A percentile compares a stretch with the other conserved stretches of the same genome.
Evolutionary conservation across 768 basidiomycete genomes (phyloP).

Genomic region (Lentinula lateritia): DNA sequence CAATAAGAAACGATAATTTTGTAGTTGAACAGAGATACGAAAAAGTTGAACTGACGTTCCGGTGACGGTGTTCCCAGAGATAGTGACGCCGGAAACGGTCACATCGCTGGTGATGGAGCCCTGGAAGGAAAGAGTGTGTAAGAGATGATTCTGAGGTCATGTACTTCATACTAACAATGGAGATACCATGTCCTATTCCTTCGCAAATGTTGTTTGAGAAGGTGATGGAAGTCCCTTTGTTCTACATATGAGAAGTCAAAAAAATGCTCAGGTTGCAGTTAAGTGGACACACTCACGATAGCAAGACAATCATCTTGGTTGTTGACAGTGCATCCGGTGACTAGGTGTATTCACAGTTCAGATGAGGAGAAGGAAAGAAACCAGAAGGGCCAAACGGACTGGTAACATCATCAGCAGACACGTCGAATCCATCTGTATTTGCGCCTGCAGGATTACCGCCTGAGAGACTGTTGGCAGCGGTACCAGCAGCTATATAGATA

Average conservation of each 20-base stretch:
- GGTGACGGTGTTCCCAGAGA: conserved; percentile 3
- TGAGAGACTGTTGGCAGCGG: conserved; percentile 4
- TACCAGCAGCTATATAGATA: conserved; percentile 1
- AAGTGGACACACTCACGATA: neutral
- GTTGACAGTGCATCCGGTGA: neutral
- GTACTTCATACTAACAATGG: neutral
- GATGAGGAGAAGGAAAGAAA: neutral
- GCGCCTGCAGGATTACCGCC: conserved; percentile 3
- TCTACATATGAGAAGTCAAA: neutral
- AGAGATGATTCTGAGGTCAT: neutral
- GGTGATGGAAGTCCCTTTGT: conserved; percentile 3
- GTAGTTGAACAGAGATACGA: no score
- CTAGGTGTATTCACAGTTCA: neutral
- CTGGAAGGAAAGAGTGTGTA: neutral
- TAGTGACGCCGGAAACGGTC: conserved; percentile 1
- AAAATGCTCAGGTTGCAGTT: neutral
- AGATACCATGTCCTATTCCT: conserved; percentile 7
- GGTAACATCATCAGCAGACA: conserved; percentile 20
- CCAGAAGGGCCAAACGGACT: neutral
- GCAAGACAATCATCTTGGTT: conserved; percentile 6
- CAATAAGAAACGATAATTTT: no score
- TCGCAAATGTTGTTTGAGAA: conserved; percentile 4
- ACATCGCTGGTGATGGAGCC: conserved; percentile 2
- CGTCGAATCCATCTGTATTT: conserved; percentile 9
- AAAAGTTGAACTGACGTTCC: neutral